Evolutionary conservation across 2,329 filamentous ascomycete genomes (phyloP), one percentile per base, ranked within the genome.

Genomic region (Colletotrichum aenigma): DNA sequence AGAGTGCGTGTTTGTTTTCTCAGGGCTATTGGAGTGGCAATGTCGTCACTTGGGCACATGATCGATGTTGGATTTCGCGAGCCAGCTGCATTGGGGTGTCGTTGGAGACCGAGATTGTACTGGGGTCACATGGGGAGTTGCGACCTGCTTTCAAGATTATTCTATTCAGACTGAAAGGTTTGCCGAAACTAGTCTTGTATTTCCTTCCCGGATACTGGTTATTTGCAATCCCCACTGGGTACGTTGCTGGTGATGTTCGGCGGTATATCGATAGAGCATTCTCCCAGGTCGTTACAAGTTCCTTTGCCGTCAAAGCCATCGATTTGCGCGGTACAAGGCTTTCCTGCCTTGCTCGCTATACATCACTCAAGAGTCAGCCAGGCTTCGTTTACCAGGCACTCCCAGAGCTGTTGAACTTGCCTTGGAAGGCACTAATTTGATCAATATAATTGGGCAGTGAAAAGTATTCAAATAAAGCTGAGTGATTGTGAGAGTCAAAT

Each of bases 201-300:
- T 4, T 56, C 21, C 1, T n/a, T 61, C 26, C 12, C 18, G 0
- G 18, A 16, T 2, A 10, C 0, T n/a, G 0, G 2, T 65, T 38
- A 65, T 21, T 65, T 65, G 61, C 61, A 43, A 8, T 65, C 61
- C 2, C 36, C 61, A 15, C 61, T 43, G 2, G 61, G 61, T 4
- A 38, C 34, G n/a, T 64, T 64, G 61, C 30, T 64, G 18, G 61
- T 64, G n/a, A 64, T 64, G n/a, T 64, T 64, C 0, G 32, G 61
- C 32, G 61, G 61, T 3, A 36, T 43, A 21, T 65, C 61, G 21
- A 65, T n/a, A 2, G n/a, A 43, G 34, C 32, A 38, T 28, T 65
- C 32, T 13, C 61, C 61, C 30, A 43, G 10, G 61, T 64, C n/a
- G 32, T 64, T 38, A 3, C 61, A 64, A 15, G 30, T 64, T 12